phyloP scores from a whole-genome alignment of 2,329 filamentous ascomycete genomes.

The Fusarium albidum region DNA sequence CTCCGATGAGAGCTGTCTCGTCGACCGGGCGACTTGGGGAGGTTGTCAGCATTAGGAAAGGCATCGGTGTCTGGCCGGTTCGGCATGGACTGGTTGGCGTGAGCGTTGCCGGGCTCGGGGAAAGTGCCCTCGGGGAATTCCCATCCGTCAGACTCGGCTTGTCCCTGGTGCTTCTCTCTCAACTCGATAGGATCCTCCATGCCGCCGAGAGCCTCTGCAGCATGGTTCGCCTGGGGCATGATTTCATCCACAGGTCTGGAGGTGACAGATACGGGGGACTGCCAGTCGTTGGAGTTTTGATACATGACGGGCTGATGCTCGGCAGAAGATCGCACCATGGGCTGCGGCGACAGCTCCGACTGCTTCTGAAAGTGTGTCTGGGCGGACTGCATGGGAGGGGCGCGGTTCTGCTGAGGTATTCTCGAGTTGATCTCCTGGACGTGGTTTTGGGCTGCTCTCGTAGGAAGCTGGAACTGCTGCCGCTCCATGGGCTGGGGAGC shows the following conservation, averaged over 20 bases:
- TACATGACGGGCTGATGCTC: conserved; percentile 56
- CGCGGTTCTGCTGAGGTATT: conserved; percentile 66
- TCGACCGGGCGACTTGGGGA: conserved; percentile 81
- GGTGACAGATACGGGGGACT: conserved; percentile 44
- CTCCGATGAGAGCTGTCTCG: conserved; percentile 75
- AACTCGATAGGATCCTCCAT: conserved; percentile 52
- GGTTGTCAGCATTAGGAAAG: conserved; percentile 83
- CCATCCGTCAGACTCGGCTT: conserved; percentile 78
- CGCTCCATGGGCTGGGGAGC: conserved; percentile 51
- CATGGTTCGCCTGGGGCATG: conserved; percentile 46
- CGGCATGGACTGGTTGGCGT: conserved; percentile 56
- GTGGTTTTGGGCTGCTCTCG: conserved; percentile 63
- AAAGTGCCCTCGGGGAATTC: conserved; percentile 87
- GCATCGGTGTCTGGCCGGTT: conserved; percentile 85
- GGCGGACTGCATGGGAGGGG: conserved; percentile 58
- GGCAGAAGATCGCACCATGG: conserved; percentile 62
- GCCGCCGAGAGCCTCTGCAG: conserved; percentile 49
- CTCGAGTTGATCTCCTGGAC: conserved; percentile 61
- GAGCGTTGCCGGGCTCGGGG: conserved; percentile 59
- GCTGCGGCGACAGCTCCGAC: conserved; percentile 53
- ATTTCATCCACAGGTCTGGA: conserved; percentile 47
- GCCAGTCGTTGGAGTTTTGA: conserved; percentile 47
- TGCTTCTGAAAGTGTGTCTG: conserved; percentile 47
- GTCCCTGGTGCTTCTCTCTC: conserved; percentile 54
- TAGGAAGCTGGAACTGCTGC: conserved; percentile 49